These are phyloP conservation scores for Clonostachys rosea DNA, from an alignment of 2,329 filamentous ascomycete genomes.

Conservation along the genomic window DNA sequence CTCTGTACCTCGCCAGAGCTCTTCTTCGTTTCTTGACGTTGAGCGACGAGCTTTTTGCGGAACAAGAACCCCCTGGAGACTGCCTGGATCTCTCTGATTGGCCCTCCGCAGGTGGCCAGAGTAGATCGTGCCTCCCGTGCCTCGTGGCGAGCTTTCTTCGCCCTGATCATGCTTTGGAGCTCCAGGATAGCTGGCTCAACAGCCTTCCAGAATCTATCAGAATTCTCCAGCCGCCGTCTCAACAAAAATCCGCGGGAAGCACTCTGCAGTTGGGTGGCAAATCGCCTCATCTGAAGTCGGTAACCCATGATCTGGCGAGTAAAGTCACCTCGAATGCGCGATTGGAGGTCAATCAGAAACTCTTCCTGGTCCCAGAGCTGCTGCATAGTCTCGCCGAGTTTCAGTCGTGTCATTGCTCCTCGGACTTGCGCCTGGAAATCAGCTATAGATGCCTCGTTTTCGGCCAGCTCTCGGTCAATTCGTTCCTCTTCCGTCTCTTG, in stretches of 20 bases:
- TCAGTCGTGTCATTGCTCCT: constrained; percentile 73
- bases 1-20: constrained; percentile 46
- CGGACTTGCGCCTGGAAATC: constrained; percentile 86
- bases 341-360: constrained; percentile 75
- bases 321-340: constrained; percentile 83
- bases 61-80: constrained; percentile 63
- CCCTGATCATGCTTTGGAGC: constrained; percentile 78
- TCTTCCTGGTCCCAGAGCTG: constrained; percentile 82
- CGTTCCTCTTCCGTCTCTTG: constrained; percentile 89
- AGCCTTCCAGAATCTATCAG: constrained; percentile 64
- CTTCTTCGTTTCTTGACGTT: constrained; percentile 51
- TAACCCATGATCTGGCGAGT: constrained; percentile 79
- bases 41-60: constrained; percentile 50
- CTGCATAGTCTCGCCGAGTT: constrained; percentile 80
- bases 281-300: constrained; percentile 74
- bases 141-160: constrained; percentile 57
- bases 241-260: constrained; percentile 70
- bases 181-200: constrained; percentile 69
- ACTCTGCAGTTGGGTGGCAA: constrained; percentile 77
- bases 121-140: constrained; percentile 51
- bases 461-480: constrained; percentile 73
- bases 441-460: constrained; percentile 66
- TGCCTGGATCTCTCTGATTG: constrained; percentile 62
- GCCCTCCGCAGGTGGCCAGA: constrained; percentile 57
- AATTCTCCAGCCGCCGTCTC: constrained; percentile 56